Evolutionary conservation across 176 grass and related monocot species (phyloP).

Genomic region (Rhynchospora breviuscula): DNA sequence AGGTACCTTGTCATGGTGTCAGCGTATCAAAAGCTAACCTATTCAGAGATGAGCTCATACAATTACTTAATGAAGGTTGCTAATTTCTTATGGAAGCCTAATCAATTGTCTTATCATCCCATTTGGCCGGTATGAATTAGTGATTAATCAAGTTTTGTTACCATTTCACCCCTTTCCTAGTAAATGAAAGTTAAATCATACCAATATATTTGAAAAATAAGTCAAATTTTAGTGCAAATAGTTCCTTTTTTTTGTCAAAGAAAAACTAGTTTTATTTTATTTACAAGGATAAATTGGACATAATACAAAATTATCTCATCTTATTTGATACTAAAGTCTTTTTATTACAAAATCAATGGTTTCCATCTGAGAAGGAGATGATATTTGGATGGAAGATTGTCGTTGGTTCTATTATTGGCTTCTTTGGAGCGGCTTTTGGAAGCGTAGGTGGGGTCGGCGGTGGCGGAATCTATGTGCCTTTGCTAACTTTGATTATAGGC

Average conservation of each 20-base stretch:
- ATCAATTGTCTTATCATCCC: neutral
- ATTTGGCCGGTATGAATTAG: conserved; percentile 14
- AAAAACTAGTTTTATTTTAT: neutral
- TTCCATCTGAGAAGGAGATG: conserved; percentile 24
- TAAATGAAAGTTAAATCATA: neutral
- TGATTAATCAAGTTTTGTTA: neutral
- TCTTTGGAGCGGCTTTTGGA: conserved; percentile 47
- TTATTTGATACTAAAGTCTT: neutral
- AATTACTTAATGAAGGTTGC: neutral
- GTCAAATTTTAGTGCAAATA: neutral
- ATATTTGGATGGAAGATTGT: conserved; percentile 39
- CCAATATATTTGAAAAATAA: neutral
- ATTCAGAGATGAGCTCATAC: neutral
- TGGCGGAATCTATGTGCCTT: conserved; percentile 54
- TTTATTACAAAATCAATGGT: neutral
- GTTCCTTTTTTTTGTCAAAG: neutral
- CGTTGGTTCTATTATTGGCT: conserved; percentile 35
- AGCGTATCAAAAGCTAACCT: neutral
- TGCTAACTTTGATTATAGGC: conserved; percentile 50
- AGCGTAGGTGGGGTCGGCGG: conserved; percentile 51
- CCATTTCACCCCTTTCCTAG: neutral
- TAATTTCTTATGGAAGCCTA: neutral
- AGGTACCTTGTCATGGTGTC: neutral
- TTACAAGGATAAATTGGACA: neutral
- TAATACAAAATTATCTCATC: neutral